Conservation (phyloP, 371 early-diverging fungal species). For the Mucor racemosus region DNA sequence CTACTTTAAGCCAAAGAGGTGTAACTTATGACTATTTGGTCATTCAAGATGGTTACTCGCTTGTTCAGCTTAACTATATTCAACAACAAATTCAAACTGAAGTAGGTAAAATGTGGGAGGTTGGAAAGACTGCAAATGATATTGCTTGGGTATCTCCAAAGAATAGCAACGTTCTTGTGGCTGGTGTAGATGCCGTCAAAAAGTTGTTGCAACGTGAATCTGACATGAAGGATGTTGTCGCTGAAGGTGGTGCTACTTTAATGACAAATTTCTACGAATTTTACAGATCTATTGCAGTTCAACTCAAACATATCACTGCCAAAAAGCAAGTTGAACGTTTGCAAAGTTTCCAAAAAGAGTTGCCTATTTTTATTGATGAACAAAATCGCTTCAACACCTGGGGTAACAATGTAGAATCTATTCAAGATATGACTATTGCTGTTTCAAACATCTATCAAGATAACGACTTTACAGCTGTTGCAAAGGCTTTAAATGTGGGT, state of each 20-base stretch:
- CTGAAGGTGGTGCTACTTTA: conserved; percentile 18
- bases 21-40: conserved; percentile 47
- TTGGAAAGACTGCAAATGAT: conserved; percentile 14
- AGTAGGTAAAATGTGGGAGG: conserved; percentile 14
- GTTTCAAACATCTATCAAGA: conserved; percentile 41
- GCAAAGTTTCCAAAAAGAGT: background rate
- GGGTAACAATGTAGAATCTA: conserved; percentile 37
- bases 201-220: conserved; percentile 13
- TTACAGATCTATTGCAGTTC: conserved; percentile 24
- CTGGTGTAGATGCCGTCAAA: conserved; percentile 30
- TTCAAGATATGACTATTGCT: conserved; percentile 30
- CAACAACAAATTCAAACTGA: conserved; percentile 25
- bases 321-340: conserved; percentile 20
- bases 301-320: conserved; percentile 20
- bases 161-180: conserved; percentile 25
- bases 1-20: conserved; percentile 20
- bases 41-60: conserved; percentile 43
- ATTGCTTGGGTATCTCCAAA: conserved; percentile 36
- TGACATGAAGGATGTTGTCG: conserved; percentile 5
- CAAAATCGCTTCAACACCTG: conserved; percentile 30
- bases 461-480: conserved; percentile 29
- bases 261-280: conserved; percentile 39
- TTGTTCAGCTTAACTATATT: conserved; percentile 33
- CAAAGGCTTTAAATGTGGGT: conserved; percentile 13
- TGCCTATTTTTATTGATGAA: conserved; percentile 33